Conservation (phyloP, 2,329 filamentous ascomycete genomes). For the Stemphylium beticola region DNA sequence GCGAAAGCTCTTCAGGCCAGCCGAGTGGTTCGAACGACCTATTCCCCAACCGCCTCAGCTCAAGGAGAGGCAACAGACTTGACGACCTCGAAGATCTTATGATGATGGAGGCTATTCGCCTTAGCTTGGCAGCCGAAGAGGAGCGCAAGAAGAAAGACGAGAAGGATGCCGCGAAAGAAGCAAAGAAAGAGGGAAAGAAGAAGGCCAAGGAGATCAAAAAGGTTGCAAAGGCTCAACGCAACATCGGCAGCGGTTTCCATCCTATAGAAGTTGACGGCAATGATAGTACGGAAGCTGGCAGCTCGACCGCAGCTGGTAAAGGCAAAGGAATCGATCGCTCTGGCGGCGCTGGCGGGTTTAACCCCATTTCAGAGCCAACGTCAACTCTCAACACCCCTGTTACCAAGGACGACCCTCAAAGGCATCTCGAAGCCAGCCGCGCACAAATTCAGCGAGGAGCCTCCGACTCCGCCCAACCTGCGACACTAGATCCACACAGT, state of each 20-base stretch:
- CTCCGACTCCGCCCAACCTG: slow-evolving; percentile 48
- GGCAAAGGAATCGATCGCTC: slow-evolving; percentile 56
- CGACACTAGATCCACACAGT: slow-evolving; percentile 50
- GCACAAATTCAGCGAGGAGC: slow-evolving; percentile 49
- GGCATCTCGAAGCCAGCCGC: slow-evolving; percentile 55
- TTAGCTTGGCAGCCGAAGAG: slow-evolving; percentile 91
- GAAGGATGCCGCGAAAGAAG: slow-evolving; percentile 79
- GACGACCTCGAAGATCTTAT: slow-evolving; percentile 97
- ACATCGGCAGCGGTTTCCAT: slow-evolving; percentile 57
- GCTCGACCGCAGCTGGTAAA: slow-evolving; percentile 49
- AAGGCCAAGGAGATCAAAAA: slow-evolving; percentile 70
- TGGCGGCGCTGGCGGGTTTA: slow-evolving; percentile 47
- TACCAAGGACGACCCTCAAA: slow-evolving; percentile 50
- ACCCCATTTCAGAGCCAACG: slow-evolving; percentile 51
- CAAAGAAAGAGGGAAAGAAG: slow-evolving; percentile 84
- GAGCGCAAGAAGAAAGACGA: slow-evolving; percentile 87
- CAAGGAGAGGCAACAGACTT: slow-evolving; percentile 66
- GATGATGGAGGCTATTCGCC: slow-evolving; percentile 94
- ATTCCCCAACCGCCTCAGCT: slow-evolving; percentile 54
- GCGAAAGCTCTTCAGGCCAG: slow-evolving; percentile 38
- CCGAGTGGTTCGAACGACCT: slow-evolving; percentile 46
- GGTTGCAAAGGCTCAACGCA: slow-evolving; percentile 70
- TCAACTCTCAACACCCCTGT: slow-evolving; percentile 49
- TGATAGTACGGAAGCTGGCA: slow-evolving; percentile 32
- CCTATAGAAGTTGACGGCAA: slow-evolving; percentile 59